phyloP scores from a whole-genome alignment of 176 grass and related monocot species.

The Dendrocalamus sinicus region DNA sequence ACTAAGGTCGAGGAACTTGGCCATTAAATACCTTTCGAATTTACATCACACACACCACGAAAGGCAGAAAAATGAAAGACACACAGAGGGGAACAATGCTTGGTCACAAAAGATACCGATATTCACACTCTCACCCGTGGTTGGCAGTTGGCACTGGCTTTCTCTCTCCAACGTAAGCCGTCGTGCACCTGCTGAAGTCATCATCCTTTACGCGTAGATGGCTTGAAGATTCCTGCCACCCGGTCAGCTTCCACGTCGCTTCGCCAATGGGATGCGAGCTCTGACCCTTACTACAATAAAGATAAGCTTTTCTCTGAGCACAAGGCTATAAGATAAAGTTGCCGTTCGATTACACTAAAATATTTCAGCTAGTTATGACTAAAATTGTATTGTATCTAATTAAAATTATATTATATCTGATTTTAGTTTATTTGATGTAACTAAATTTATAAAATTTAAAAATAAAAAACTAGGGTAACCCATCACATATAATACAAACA shows the following conservation, averaged over 20 bases:
- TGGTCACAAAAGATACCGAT: too few species aligned
- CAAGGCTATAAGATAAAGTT: background rate
- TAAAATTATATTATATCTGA: too few species aligned
- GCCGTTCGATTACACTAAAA: background rate
- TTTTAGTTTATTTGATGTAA: too few species aligned
- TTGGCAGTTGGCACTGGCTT: background rate
- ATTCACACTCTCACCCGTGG: too few species aligned
- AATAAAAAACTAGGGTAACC: too few species aligned
- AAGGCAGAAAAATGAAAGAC: too few species aligned
- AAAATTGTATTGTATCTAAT: too few species aligned
- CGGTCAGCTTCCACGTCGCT: constrained; percentile 7
- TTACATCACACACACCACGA: background rate
- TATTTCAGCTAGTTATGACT: too few species aligned
- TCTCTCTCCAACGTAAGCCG: background rate
- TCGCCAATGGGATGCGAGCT: background rate
- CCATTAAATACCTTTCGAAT: background rate
- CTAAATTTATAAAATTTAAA: too few species aligned
- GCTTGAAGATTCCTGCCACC: background rate
- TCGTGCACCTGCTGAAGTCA: background rate
- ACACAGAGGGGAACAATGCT: too few species aligned
- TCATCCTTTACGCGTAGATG: too few species aligned
- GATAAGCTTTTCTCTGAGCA: background rate
- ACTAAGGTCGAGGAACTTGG: background rate
- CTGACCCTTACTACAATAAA: background rate
- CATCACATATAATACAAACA: too few species aligned